Evolutionary conservation across 306 rosid species (phyloP).

Genomic region (Malus sieversii): DNA sequence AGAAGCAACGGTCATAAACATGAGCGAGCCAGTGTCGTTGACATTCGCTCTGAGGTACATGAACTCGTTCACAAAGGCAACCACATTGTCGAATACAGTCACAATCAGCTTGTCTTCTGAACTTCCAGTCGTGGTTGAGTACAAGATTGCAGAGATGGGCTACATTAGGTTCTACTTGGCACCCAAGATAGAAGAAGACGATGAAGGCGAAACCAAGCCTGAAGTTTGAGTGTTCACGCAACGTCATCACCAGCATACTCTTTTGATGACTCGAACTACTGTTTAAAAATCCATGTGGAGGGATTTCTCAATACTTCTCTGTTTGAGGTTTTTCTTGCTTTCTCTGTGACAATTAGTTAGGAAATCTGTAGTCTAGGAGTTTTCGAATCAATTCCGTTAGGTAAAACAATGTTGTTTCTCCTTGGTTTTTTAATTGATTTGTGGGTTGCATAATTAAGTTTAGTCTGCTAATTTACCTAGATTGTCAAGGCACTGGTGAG

Average conservation of each 20-base stretch:
- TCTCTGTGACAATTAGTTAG: neutral
- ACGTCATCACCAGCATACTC: neutral
- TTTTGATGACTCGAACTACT: neutral
- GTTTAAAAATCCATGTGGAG: neutral
- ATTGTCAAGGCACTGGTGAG: slow-evolving; percentile 95
- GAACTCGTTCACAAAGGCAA: slow-evolving; percentile 90
- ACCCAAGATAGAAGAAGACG: slow-evolving; percentile 94
- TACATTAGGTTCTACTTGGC: slow-evolving; percentile 81
- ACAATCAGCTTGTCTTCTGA: slow-evolving; percentile 53
- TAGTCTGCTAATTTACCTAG: slow-evolving; percentile 42
- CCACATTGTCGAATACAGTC: slow-evolving; percentile 69
- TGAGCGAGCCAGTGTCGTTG: slow-evolving; percentile 82
- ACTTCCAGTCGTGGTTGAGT: slow-evolving; percentile 62
- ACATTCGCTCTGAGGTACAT: slow-evolving; percentile 87
- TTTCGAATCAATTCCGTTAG: neutral
- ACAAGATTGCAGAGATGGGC: slow-evolving; percentile 68
- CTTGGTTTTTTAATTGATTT: neutral
- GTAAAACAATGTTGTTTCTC: neutral
- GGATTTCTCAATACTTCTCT: neutral
- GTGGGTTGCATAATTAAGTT: neutral
- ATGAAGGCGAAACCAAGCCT: slow-evolving; percentile 49
- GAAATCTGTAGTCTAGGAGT: slow-evolving; percentile 7
- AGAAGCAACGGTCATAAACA: slow-evolving; percentile 57
- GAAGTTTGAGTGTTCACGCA: neutral
- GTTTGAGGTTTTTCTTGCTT: neutral